Conservation (phyloP, 2,329 filamentous ascomycete species). For the Aphanoascus verrucosus region DNA sequence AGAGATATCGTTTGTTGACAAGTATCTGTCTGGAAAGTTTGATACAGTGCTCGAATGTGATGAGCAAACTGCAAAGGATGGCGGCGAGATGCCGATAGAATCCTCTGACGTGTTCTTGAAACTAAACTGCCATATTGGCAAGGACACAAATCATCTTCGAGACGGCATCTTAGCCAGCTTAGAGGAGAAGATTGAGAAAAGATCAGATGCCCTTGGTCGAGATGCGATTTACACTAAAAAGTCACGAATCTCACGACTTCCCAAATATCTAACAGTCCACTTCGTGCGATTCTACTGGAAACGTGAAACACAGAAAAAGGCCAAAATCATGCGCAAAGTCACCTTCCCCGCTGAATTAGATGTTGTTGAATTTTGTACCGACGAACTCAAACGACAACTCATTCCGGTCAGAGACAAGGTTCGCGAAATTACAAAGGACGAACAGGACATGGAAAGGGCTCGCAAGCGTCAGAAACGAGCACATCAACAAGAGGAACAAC, state of each 20-base stretch:
- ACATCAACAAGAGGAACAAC: conserved; percentile 46
- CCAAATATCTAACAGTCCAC: conserved; percentile 92
- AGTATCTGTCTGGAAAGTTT: conserved; percentile 78
- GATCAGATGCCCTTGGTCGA: conserved; percentile 62
- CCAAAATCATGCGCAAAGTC: conserved; percentile 98
- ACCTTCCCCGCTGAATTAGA: conserved; percentile 91
- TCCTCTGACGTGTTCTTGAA: conserved; percentile 73
- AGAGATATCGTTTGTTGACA: conserved; percentile 69
- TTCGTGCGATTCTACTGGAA: conserved; percentile 99
- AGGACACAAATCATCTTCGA: conserved; percentile 74
- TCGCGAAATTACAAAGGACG: conserved; percentile 86
- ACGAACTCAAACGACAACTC: conserved; percentile 70
- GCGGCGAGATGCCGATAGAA: conserved; percentile 57
- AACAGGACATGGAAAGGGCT: conserved; percentile 81
- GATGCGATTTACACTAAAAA: conserved; percentile 81
- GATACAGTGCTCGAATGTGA: conserved; percentile 71
- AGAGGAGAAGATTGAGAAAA: conserved; percentile 84
- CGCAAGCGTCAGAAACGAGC: conserved; percentile 80
- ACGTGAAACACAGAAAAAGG: conserved; percentile 89
- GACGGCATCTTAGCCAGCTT: conserved; percentile 78
- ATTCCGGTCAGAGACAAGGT: conserved; percentile 94
- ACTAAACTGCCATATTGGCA: conserved; percentile 90
- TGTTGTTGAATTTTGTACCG: conserved; percentile 87
- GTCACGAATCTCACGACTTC: conserved; percentile 78
- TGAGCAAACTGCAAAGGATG: conserved; percentile 63